These are phyloP conservation scores for Umbelopsis ramanniana DNA, from an alignment of 192 early-diverging fungal species.

Conservation along the genomic window DNA sequence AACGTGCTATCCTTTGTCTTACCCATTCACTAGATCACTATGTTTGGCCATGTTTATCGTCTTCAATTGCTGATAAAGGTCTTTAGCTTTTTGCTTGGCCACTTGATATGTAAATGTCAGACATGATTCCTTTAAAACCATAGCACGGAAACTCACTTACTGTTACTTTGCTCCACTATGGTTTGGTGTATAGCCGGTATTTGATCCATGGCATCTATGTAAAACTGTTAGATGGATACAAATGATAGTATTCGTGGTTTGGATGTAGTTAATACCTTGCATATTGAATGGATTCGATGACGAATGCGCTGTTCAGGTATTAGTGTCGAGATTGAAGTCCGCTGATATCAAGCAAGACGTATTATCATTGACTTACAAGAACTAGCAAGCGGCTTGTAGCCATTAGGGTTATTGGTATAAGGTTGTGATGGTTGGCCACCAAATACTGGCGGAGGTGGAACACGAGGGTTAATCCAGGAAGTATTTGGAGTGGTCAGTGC, in stretches of 20 bases:
- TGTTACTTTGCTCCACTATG: not conserved
- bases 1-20: not conserved
- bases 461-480: not conserved
- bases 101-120: not conserved
- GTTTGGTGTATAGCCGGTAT: not conserved
- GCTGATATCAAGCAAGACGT: not conserved
- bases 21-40: not conserved
- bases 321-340: too few relatives aligned
- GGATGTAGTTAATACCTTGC: not conserved
- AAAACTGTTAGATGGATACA: not conserved
- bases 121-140: not conserved
- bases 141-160: not conserved
- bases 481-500: constrained; percentile 1
- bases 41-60: not conserved
- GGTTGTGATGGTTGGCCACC: not conserved
- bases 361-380: not conserved
- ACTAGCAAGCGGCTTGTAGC: not conserved
- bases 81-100: constrained; percentile 16
- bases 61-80: constrained; percentile 15
- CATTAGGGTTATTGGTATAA: not conserved
- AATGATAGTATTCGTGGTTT: not conserved
- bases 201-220: not conserved
- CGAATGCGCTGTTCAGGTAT: not conserved
- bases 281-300: constrained; percentile 2
- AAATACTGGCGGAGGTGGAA: not conserved